A percentile compares a stretch with the other conserved stretches of the same genome.
Conservation (phyloP, 2,329 filamentous ascomycete genomes). For the Elsinoe ampelina region DNA sequence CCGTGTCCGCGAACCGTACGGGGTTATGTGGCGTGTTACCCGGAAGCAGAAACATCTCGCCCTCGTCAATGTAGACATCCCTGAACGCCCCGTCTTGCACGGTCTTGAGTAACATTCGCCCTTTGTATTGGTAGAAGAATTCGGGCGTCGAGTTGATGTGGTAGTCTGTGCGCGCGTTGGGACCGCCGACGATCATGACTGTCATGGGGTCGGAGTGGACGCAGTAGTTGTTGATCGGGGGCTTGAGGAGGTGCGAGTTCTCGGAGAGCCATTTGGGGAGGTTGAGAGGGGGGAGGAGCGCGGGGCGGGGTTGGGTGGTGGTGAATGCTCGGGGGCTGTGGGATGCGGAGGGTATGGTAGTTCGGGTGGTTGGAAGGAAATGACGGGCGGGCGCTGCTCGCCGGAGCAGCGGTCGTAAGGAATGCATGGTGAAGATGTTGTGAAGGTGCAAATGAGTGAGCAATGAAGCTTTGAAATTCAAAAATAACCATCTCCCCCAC, state of each 20-base stretch:
- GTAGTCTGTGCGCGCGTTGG: constrained; percentile 93
- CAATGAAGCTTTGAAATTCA: background rate
- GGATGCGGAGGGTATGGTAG: background rate
- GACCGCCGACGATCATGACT: constrained; percentile 91
- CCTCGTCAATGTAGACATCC: constrained; percentile 83
- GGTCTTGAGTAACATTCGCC: constrained; percentile 87
- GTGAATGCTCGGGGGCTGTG: background rate
- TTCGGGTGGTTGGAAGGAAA: background rate
- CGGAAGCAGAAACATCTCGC: constrained; percentile 86
- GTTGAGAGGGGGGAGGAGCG: constrained; percentile 30
- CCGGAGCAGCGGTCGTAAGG: background rate
- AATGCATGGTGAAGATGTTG: background rate
- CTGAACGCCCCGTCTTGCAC: constrained; percentile 64
- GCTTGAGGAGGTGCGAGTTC: constrained; percentile 85
- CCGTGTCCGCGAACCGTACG: constrained; percentile 82
- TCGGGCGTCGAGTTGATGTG: constrained; percentile 95
- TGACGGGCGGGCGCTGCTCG: background rate
- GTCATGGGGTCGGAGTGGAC: constrained; percentile 79
- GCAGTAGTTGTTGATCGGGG: constrained; percentile 95
- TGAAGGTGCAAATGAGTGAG: background rate
- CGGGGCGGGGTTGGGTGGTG: background rate
- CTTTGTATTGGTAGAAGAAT: constrained; percentile 96
- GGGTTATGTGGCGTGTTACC: constrained; percentile 96
- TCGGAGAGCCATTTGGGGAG: constrained; percentile 56
- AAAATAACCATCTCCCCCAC: background rate